Evolutionary conservation across 371 early-diverging fungal species (phyloP), one percentile per base, ranked within the genome.

Genomic region (Mortierella sp.): DNA sequence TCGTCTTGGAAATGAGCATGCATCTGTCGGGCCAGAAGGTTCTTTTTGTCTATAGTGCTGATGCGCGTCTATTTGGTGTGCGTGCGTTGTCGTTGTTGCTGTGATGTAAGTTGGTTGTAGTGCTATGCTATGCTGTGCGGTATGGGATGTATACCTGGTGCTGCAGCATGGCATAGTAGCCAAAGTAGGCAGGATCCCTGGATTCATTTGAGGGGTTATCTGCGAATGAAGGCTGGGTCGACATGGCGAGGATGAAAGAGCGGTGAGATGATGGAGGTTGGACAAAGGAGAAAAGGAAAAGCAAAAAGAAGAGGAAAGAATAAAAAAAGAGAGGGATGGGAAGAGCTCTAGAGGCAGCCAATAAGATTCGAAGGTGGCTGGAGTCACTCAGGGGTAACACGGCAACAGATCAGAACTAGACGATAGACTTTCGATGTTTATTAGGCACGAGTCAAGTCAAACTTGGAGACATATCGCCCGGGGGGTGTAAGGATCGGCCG

Each of bases 111-210:
- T 60, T 27, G 10, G 35, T 46, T 68, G 38, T 76, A 70, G n/a
- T 27, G 3, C 44, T 21, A 35, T 35, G 3, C 44, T 38, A 35
- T 35, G 63, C 7, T 18, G 32, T 21, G 32, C 70, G 10, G 27
- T 12, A n/a, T 46, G 14, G n/a, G 56, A 29, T 76, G 77, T 94
- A 49, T 51, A 96, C 97, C 93, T 99, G 99, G 91, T 99, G 98
- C 81, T 96, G 96, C 77, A 98, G 92, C 91, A 96, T 96, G 73
- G 97, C 96, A 91, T 99, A 99, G 90, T 98, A 99, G 54, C 96
- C 95, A 90, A 97, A 97, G 88, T 97, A 97, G 68, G 94, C 93
- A 1, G 95, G 94, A 90, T 97, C 96, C 73, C 94, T 91, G 72
- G 92, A 90, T 73, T 94, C 93, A 41, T 90, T 92, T 35, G 93